Evolutionary conservation across 73 alveolate species (phyloP).

Genomic region (Breviolum minutum): DNA sequence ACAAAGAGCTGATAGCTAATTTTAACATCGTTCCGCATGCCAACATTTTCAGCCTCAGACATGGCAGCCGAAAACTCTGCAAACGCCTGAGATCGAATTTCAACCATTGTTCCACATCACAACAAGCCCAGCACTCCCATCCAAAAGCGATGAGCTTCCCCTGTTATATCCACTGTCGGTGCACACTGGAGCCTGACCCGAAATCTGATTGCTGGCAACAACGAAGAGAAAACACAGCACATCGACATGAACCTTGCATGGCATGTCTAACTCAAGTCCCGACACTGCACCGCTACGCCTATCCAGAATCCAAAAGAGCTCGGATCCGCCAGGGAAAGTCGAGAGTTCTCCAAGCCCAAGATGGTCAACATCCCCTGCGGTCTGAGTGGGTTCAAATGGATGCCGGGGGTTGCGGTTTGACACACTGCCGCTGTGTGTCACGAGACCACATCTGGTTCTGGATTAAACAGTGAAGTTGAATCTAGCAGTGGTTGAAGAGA

Average conservation of each 20-base stretch:
- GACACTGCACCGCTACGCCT: neutral
- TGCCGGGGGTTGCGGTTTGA: too few species aligned
- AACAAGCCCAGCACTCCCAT: slow-evolving; percentile 38
- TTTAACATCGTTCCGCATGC: slow-evolving; percentile 61
- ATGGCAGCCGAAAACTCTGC: neutral
- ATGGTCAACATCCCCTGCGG: neutral
- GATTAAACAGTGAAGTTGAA: too few species aligned
- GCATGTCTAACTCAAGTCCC: too few species aligned
- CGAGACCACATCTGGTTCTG: too few species aligned
- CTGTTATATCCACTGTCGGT: slow-evolving; percentile 2
- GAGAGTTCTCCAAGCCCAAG: slow-evolving; percentile 59
- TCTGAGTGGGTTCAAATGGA: neutral
- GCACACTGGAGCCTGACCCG: slow-evolving; percentile 71
- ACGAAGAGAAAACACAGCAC: neutral
- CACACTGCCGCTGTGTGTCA: too few species aligned
- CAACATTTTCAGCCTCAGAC: slow-evolving; percentile 65
- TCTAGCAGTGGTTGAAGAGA: neutral
- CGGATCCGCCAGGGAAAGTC: slow-evolving; percentile 48
- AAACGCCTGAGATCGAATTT: neutral
- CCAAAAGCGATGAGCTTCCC: neutral
- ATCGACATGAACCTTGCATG: neutral
- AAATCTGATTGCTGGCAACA: neutral
- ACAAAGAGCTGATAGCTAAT: slow-evolving; percentile 46
- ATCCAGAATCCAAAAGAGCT: slow-evolving; percentile 85
- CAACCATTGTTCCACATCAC: neutral